phyloP scores from a whole-genome alignment of 2,329 filamentous ascomycete genomes.

The Aspergillus carbonarius region DNA sequence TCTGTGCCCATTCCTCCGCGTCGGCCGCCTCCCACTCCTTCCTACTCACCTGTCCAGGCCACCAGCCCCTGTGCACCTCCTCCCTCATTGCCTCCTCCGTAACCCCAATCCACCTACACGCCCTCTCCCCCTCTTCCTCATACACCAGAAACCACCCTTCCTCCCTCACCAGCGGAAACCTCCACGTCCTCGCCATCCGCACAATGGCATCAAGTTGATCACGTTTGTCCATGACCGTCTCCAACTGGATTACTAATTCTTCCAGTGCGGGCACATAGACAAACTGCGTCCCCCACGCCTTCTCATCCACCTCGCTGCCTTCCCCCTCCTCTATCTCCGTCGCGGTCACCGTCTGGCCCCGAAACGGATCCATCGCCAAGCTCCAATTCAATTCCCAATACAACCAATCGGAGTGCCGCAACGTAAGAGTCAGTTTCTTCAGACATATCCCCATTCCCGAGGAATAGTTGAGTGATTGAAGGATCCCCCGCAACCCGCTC shows the following conservation, averaged over 20 bases:
- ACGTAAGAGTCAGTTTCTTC: conserved; percentile 43
- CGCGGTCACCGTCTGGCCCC: neutral
- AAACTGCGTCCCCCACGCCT: conserved; percentile 1
- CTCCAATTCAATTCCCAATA: conserved; percentile 42
- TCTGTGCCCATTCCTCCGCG: neutral
- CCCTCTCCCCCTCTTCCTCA: neutral
- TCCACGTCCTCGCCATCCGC: neutral
- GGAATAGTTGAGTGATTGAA: no score
- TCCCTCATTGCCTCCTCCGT: neutral
- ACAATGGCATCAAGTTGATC: neutral
- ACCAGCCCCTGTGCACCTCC: neutral
- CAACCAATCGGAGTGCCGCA: conserved; percentile 54
- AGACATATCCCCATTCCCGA: conserved; percentile 24
- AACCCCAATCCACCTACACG: neutral
- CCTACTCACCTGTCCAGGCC: no score
- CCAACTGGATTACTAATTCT: neutral
- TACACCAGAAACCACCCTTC: neutral
- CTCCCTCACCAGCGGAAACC: neutral
- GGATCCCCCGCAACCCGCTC: neutral
- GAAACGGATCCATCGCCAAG: conserved; percentile 32
- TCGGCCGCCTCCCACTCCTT: neutral
- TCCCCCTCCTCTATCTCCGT: neutral
- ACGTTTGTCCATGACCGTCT: neutral
- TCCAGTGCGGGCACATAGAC: neutral
- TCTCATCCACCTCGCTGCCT: neutral